These are phyloP conservation scores for Kuraishia capsulata DNA, from an alignment of 805 yeast genomes.

Conservation along the genomic window DNA sequence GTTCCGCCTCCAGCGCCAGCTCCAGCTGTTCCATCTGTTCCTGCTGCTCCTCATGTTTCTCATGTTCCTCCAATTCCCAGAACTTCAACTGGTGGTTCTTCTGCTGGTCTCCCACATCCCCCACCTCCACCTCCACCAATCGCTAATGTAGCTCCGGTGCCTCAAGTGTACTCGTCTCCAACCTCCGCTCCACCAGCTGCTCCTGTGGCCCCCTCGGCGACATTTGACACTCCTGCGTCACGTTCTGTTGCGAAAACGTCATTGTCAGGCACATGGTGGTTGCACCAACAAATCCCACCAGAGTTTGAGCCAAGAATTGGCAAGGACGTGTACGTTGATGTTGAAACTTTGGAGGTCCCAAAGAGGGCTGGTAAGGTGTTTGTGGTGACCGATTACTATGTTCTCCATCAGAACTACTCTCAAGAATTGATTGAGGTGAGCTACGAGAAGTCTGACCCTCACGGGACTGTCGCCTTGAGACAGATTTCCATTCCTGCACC, in stretches of 20 bases:
- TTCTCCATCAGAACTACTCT: conserved; percentile 65
- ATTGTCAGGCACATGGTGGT: conserved; percentile 54
- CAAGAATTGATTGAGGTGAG: conserved; percentile 52
- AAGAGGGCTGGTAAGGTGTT: conserved; percentile 50
- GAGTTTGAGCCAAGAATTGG: conserved; percentile 29
- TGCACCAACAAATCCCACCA: conserved; percentile 48
- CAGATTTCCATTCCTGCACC: conserved; percentile 28
- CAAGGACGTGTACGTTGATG: conserved; percentile 50
- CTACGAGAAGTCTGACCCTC: conserved; percentile 47
- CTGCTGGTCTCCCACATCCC: neutral
- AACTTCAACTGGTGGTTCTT: neutral
- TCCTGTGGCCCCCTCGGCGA: conserved; percentile 8
- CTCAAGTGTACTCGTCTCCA: neutral
- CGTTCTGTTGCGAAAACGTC: conserved; percentile 3
- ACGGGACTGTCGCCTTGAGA: conserved; percentile 32
- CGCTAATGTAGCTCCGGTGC: conserved; percentile 5
- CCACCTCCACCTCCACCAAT: conserved; percentile 6
- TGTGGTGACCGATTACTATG: conserved; percentile 55
- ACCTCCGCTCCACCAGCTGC: conserved; percentile 7
- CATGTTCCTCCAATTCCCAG: conserved; percentile 7
- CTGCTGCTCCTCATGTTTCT: conserved; percentile 5
- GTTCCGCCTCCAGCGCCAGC: conserved; percentile 11
- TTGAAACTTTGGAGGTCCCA: conserved; percentile 43
- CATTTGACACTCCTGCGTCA: conserved; percentile 6
- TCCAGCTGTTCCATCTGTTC: conserved; percentile 12